These are phyloP conservation scores for Pinus taeda DNA, from an alignment of 75 land plant genomes.

Conservation along the genomic window DNA sequence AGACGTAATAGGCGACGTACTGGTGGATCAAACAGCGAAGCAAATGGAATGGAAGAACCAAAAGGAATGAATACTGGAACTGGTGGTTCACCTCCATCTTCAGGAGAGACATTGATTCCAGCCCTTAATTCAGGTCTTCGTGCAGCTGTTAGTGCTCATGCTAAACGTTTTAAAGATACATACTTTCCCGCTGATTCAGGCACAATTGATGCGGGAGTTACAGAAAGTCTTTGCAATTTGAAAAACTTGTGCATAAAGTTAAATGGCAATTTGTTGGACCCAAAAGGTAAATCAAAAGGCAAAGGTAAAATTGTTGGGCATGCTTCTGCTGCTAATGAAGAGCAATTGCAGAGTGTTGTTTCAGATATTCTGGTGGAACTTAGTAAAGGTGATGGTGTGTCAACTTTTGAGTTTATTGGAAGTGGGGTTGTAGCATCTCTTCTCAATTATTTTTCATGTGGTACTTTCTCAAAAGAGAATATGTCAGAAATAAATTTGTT, in stretches of 20 bases:
- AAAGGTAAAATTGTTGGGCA: constrained; percentile 2
- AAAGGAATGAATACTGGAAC: not conserved
- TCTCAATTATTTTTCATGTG: constrained; percentile 46
- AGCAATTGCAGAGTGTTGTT: constrained; percentile 30
- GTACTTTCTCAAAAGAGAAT: constrained; percentile 14
- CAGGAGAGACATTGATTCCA: no score
- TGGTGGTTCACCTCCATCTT: not conserved
- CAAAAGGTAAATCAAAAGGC: constrained; percentile 3
- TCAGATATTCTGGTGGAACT: constrained; percentile 45
- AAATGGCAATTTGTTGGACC: constrained; percentile 14
- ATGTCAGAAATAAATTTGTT: not conserved
- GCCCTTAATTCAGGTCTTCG: constrained; percentile 21
- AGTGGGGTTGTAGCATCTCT: constrained; percentile 69
- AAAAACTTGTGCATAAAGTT: constrained; percentile 37
- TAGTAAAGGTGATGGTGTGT: constrained; percentile 41
- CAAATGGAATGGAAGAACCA: not conserved
- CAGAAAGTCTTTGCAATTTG: constrained; percentile 44
- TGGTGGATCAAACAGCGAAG: not conserved
- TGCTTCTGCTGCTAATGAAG: constrained; percentile 16
- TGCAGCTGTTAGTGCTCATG: constrained; percentile 24
- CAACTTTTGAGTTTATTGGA: constrained; percentile 78
- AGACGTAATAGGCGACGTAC: not conserved
- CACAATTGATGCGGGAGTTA: constrained; percentile 15
- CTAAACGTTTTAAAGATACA: constrained; percentile 39
- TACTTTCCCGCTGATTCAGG: constrained; percentile 30